A percentile compares a stretch with the other conserved stretches of the same genome.
Conservation (phyloP, 352 stramenopile species). For the Phytopythium delawarense region DNA sequence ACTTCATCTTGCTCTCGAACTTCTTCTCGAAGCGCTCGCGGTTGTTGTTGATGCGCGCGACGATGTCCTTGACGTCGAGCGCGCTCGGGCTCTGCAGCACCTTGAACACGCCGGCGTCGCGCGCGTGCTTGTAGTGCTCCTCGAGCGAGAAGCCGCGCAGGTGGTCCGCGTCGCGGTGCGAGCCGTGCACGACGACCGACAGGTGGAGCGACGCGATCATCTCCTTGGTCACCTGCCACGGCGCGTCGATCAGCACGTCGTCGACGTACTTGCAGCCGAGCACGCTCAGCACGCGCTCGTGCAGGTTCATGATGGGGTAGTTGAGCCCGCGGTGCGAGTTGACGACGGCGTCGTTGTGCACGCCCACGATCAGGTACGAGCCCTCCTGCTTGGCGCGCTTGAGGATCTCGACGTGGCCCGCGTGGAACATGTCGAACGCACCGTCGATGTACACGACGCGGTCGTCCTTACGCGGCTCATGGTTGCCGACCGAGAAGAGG, state of each 20-base stretch:
- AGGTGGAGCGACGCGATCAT: constrained; percentile 94
- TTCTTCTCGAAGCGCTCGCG: constrained; percentile 90
- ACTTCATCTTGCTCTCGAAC: constrained; percentile 92
- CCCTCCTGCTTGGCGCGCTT: constrained; percentile 90
- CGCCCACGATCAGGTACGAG: constrained; percentile 96
- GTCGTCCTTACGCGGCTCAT: constrained; percentile 86
- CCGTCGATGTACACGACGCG: constrained; percentile 98
- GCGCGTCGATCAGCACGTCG: constrained; percentile 98
- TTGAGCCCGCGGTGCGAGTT: constrained; percentile 88
- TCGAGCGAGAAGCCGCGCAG: constrained; percentile 57
- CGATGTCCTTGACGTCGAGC: constrained; percentile 85
- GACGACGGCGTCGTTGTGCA: constrained; percentile 94
- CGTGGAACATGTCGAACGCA: constrained; percentile 99
- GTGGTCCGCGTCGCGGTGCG: constrained; percentile 75
- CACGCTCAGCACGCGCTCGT: constrained; percentile 96
- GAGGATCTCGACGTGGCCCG: constrained; percentile 95
- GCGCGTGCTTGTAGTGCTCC: constrained; percentile 76
- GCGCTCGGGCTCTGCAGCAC: constrained; percentile 65
- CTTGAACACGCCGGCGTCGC: constrained; percentile 81
- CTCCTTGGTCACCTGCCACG: constrained; percentile 93
- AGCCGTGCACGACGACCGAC: constrained; percentile 81
- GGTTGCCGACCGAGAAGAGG: constrained; percentile 88
- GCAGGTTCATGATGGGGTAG: constrained; percentile 98
- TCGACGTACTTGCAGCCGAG: constrained; percentile 96
- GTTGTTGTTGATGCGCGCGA: constrained; percentile 87